Conservation (phyloP, 2,329 filamentous ascomycete species). For the Achaetomium macrosporum region DNA sequence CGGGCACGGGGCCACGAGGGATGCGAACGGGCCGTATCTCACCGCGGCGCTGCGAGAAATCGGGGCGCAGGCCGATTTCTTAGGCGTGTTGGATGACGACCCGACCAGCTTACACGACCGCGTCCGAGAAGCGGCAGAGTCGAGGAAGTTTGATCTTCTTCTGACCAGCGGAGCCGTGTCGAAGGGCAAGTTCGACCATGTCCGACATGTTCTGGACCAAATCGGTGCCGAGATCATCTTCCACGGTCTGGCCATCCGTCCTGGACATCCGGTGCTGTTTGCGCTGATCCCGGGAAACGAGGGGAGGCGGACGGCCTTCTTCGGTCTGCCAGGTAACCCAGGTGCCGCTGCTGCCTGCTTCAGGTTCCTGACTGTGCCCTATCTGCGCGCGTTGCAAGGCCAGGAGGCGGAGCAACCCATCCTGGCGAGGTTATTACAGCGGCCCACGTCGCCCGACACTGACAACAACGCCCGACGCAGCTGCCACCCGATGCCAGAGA, state of each 20-base stretch:
- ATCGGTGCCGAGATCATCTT: constrained; percentile 25
- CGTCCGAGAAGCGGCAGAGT: not conserved
- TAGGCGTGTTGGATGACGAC: constrained; percentile 8
- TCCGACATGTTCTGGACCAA: constrained; percentile 20
- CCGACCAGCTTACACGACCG: not conserved
- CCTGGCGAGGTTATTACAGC: not conserved
- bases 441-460: too few species aligned
- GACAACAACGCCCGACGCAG: not conserved
- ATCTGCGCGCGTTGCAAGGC: constrained; percentile 17
- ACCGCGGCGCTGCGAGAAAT: not conserved
- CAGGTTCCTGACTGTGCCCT: constrained; percentile 27
- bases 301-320: constrained; percentile 21
- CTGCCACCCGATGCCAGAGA: not conserved
- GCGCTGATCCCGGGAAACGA: constrained; percentile 19
- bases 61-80: not conserved
- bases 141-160: constrained; percentile 21
- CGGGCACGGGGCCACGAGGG: constrained; percentile 1
- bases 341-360: constrained; percentile 28
- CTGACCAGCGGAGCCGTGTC: constrained; percentile 29
- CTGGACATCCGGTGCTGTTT: constrained; percentile 29
- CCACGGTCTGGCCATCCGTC: constrained; percentile 27
- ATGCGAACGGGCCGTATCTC: constrained; percentile 9
- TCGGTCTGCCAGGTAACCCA: constrained; percentile 28
- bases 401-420: constrained; percentile 12
- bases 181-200: constrained; percentile 26